Percentiles rank a stretch among this genome's conserved stretches.
phyloP scores from a whole-genome alignment of 2,329 filamentous ascomycete species.

The Neurospora crassa region DNA sequence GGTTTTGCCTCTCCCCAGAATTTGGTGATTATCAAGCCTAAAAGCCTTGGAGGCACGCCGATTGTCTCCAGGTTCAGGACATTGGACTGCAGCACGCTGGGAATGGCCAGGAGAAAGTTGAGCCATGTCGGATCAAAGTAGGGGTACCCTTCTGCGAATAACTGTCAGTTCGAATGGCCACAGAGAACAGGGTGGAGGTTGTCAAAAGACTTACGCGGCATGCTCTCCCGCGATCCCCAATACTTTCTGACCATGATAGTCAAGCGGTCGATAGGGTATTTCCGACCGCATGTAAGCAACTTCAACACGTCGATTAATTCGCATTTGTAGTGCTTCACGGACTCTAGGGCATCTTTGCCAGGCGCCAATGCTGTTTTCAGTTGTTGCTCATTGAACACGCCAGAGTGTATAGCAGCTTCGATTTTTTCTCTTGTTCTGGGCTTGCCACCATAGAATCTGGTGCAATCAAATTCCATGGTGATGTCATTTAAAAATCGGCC shows the following conservation, averaged over 20 bases:
- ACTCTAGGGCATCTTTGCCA: not conserved
- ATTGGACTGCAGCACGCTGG: not conserved
- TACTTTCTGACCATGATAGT: not conserved
- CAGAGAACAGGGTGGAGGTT: not conserved
- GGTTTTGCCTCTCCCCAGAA: not conserved
- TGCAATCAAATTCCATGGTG: not conserved
- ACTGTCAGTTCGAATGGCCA: not conserved
- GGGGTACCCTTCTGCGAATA: not conserved
- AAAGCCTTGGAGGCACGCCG: not conserved
- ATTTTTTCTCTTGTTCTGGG: not conserved
- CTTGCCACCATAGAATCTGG: not conserved
- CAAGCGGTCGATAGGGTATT: not conserved
- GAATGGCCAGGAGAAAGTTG: not conserved
- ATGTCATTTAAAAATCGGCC: not conserved
- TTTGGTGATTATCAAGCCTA: not conserved
- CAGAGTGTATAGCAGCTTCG: not conserved
- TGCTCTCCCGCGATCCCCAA: not conserved
- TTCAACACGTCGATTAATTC: not conserved
- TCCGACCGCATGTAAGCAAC: not conserved
- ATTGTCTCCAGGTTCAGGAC: not conserved
- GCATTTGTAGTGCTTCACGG: not conserved
- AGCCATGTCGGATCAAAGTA: not conserved
- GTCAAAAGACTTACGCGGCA: not conserved
- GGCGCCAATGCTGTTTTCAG: not conserved
- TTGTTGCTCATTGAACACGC: not conserved